A percentile compares a stretch with the other conserved stretches of the same genome.
These are phyloP conservation scores for Tritrichomonas foetus DNA, from an alignment of 208 protist genomes.

Conservation along the genomic window DNA sequence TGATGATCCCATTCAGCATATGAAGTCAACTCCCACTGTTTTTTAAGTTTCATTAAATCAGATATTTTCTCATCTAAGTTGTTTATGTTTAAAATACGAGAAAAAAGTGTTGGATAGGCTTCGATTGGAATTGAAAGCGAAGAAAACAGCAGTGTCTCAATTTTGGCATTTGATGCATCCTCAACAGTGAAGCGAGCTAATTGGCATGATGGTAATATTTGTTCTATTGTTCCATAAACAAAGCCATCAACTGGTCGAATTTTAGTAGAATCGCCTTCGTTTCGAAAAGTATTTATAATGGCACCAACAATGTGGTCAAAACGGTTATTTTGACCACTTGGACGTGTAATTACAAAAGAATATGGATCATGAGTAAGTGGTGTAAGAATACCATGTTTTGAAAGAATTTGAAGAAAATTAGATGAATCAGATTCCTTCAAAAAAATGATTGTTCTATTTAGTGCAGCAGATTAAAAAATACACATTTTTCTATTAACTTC, in stretches of 20 bases:
- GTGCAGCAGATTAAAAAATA: too few species aligned
- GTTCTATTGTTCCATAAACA: not conserved
- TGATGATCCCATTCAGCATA: not conserved
- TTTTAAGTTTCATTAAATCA: not conserved
- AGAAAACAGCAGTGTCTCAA: not conserved
- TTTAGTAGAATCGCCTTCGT: not conserved
- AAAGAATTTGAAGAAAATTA: not conserved
- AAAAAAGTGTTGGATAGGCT: not conserved
- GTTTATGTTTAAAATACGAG: not conserved
- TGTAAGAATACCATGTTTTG: not conserved
- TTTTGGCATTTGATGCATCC: not conserved
- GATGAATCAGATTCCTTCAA: too few species aligned
- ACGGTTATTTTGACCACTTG: not conserved
- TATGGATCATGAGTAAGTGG: not conserved
- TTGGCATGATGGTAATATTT: not conserved
- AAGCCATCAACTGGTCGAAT: not conserved
- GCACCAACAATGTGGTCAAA: not conserved
- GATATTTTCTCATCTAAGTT: not conserved
- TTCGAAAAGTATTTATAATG: not conserved
- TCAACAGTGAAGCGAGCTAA: not conserved
- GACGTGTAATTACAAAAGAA: not conserved
- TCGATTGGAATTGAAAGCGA: not conserved
- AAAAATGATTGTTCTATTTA: too few species aligned
- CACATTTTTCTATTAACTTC: too few species aligned
- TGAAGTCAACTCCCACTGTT: not conserved